A percentile compares a stretch with the other conserved stretches of the same genome.
These are phyloP conservation scores for Beauveria sp. DNA, from an alignment of 2,329 filamentous ascomycete genomes.

Conservation along the genomic window DNA sequence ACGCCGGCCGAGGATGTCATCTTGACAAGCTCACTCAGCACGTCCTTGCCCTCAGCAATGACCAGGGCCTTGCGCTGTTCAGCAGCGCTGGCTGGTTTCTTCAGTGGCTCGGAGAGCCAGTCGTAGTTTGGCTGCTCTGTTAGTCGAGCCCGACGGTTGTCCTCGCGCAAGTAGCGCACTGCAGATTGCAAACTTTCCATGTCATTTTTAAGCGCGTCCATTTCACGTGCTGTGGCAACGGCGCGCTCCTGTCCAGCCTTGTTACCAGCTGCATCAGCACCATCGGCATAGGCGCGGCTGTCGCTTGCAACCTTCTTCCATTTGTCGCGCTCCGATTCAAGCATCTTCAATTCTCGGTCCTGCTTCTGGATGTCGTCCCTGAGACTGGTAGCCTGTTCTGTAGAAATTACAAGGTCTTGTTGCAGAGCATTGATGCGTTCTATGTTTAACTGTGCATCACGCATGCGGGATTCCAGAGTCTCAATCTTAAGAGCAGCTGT, in stretches of 20 bases:
- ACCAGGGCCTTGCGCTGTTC: slow-evolving; percentile 46
- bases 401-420: slow-evolving; percentile 45
- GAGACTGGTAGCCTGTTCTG: slow-evolving; percentile 43
- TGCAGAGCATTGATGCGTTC: slow-evolving; percentile 61
- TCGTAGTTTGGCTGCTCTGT: slow-evolving; percentile 48
- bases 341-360: slow-evolving; percentile 55
- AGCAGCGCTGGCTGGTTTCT: slow-evolving; percentile 33
- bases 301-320: slow-evolving; percentile 66
- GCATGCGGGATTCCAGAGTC: slow-evolving; percentile 80
- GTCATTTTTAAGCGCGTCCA: slow-evolving; percentile 64
- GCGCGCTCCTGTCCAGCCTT: slow-evolving; percentile 58
- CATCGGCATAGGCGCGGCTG: slow-evolving; percentile 47
- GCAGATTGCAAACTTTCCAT: slow-evolving; percentile 57
- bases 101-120: slow-evolving; percentile 57
- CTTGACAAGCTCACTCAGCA: slow-evolving; percentile 56
- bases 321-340: slow-evolving; percentile 60
- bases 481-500: slow-evolving; percentile 89
- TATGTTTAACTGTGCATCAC: slow-evolving; percentile 72
- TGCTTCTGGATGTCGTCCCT: slow-evolving; percentile 60
- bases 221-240: slow-evolving; percentile 63
- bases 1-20: slow-evolving; percentile 49
- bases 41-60: slow-evolving; percentile 54
- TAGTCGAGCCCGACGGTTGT: slow-evolving; percentile 55
- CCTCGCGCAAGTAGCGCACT: slow-evolving; percentile 59
- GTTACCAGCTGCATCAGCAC: slow-evolving; percentile 40